Evolutionary conservation across 2,329 filamentous ascomycete genomes (phyloP).

Genomic region (Penicillium fuscoglaucum): DNA sequence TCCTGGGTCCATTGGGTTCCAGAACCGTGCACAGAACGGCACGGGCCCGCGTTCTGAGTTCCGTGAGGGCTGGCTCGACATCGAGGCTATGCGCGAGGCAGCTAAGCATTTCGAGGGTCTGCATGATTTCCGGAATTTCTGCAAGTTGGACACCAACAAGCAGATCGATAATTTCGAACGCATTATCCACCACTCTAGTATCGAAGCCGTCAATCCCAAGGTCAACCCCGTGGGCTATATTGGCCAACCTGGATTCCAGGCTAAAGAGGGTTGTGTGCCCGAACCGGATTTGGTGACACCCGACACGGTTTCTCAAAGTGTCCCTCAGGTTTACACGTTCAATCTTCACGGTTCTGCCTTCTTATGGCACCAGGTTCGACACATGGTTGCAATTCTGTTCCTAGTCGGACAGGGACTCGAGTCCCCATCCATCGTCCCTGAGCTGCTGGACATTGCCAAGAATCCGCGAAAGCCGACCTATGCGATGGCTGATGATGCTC

Average conservation of each 20-base stretch:
- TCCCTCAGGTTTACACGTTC: slow-evolving; percentile 77
- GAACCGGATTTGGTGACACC: slow-evolving; percentile 19
- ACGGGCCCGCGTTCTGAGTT: slow-evolving; percentile 29
- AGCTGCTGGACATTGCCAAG: slow-evolving; percentile 70
- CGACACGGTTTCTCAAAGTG: slow-evolving; percentile 33
- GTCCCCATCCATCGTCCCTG: slow-evolving; percentile 66
- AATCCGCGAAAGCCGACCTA: slow-evolving; percentile 81
- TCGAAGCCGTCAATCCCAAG: slow-evolving; percentile 65
- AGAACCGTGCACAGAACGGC: slow-evolving; percentile 29
- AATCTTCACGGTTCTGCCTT: slow-evolving; percentile 88
- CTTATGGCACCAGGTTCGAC: slow-evolving; percentile 95
- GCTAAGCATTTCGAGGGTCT: slow-evolving; percentile 77
- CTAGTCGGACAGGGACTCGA: slow-evolving; percentile 87
- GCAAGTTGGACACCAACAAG: slow-evolving; percentile 88
- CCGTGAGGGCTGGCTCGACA: slow-evolving; percentile 78
- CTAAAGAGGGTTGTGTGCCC: slow-evolving; percentile 24
- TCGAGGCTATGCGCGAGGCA: slow-evolving; percentile 79
- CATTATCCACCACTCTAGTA: slow-evolving; percentile 75
- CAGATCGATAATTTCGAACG: slow-evolving; percentile 82
- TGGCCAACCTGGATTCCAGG: slow-evolving; percentile 47
- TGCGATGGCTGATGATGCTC: slow-evolving; percentile 84
- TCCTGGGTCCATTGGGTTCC: slow-evolving; percentile 55
- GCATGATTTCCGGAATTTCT: slow-evolving; percentile 96
- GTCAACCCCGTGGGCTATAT: slow-evolving; percentile 60
- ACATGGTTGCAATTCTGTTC: slow-evolving; percentile 92